Evolutionary conservation across 805 yeast genomes (phyloP).

Genomic region (Ogataea paradorogensis): DNA sequence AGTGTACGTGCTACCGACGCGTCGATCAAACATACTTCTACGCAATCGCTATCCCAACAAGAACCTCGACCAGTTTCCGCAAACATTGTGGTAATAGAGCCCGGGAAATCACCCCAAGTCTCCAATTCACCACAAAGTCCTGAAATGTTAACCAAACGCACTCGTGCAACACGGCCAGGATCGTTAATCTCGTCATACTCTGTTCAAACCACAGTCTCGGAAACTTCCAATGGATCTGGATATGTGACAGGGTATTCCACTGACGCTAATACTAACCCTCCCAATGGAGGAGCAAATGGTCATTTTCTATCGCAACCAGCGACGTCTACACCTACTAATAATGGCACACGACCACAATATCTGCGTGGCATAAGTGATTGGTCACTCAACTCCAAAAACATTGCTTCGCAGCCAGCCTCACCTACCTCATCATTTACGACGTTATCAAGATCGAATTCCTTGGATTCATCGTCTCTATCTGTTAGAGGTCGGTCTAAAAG

Average conservation of each 20-base stretch:
- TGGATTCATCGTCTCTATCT: constrained; percentile 34
- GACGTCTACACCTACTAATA: constrained; percentile 5
- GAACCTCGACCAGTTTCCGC: constrained; percentile 7
- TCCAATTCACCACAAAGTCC: constrained; percentile 7
- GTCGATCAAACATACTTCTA: neutral
- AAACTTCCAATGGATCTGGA: constrained; percentile 45
- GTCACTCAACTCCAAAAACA: constrained; percentile 25
- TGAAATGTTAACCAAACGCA: constrained; percentile 17
- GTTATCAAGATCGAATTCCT: constrained; percentile 34
- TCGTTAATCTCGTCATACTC: constrained; percentile 53
- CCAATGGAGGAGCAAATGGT: constrained; percentile 10
- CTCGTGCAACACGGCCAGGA: constrained; percentile 40
- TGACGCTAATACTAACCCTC: constrained; percentile 16
- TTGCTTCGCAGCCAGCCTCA: constrained; percentile 30
- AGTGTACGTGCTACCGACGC: neutral
- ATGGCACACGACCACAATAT: constrained; percentile 22
- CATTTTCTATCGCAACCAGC: neutral
- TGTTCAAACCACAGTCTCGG: constrained; percentile 47
- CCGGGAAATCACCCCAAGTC: constrained; percentile 12
- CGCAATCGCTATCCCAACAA: neutral
- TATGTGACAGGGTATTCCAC: constrained; percentile 37
- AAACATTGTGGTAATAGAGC: constrained; percentile 21
- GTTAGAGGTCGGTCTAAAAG: constrained; percentile 27
- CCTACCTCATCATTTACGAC: constrained; percentile 34
- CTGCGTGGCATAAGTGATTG: constrained; percentile 35